Evolutionary conservation across 1,284 basidiomycete genomes (phyloP).

Genomic region (Sanghuangporus baumii): DNA sequence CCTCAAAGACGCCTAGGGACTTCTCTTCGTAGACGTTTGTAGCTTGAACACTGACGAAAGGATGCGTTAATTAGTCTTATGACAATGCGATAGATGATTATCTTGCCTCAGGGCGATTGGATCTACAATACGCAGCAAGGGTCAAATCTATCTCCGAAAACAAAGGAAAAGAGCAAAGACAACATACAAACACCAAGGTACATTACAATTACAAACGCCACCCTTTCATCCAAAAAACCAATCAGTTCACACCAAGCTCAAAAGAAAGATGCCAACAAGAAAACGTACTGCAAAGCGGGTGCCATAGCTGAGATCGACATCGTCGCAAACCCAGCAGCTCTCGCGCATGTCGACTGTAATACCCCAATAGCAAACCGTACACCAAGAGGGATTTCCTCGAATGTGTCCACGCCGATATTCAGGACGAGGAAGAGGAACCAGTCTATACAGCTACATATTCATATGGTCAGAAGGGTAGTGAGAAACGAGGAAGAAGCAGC

Average conservation of each 20-base stretch:
- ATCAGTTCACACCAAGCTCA: slow-evolving; percentile 12
- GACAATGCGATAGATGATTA: background rate
- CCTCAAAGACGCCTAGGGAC: slow-evolving; percentile 69
- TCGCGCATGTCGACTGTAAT: slow-evolving; percentile 74
- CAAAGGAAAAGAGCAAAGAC: background rate
- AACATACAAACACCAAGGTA: slow-evolving; percentile 69
- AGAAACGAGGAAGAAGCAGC: background rate
- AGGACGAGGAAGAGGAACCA: slow-evolving; percentile 88
- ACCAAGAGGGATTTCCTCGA: slow-evolving; percentile 67
- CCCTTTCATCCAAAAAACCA: slow-evolving; percentile 35
- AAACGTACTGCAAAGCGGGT: slow-evolving; percentile 76
- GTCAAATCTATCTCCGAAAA: background rate
- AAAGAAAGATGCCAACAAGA: slow-evolving; percentile 15
- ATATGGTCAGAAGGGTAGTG: background rate
- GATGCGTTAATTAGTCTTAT: background rate
- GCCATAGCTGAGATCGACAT: slow-evolving; percentile 69
- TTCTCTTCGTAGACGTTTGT: slow-evolving; percentile 98
- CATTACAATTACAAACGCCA: slow-evolving; percentile 89
- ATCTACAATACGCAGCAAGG: slow-evolving; percentile 33
- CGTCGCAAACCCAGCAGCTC: slow-evolving; percentile 84
- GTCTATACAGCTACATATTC: slow-evolving; percentile 57
- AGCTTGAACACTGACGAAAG: slow-evolving; percentile 63
- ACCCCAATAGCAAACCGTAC: slow-evolving; percentile 60
- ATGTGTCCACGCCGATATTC: slow-evolving; percentile 76
- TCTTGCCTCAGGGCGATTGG: slow-evolving; percentile 57